Conservation (phyloP, 2,329 filamentous ascomycete species). For the Cladosporium phlei region DNA sequence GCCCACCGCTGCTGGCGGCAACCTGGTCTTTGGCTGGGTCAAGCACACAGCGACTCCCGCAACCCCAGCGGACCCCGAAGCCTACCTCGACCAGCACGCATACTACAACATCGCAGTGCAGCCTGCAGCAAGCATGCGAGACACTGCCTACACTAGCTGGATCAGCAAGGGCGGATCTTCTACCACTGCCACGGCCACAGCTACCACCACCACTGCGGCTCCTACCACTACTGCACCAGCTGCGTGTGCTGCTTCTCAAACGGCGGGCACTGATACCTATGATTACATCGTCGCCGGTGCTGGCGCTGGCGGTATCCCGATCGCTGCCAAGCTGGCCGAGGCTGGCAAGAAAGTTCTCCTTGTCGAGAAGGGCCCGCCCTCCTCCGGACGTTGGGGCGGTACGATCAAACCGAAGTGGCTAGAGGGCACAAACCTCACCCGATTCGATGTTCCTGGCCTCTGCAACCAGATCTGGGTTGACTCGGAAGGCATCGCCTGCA, state of each 20-base stretch:
- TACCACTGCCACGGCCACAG: slow-evolving; percentile 17
- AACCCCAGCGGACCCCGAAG: slow-evolving; percentile 34
- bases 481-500: slow-evolving; percentile 60
- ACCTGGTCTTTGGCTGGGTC: slow-evolving; percentile 27
- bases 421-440: slow-evolving; percentile 57
- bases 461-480: slow-evolving; percentile 67
- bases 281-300: slow-evolving; percentile 62
- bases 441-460: slow-evolving; percentile 67
- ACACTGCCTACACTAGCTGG: slow-evolving; percentile 41
- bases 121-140: slow-evolving; percentile 41
- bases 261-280: slow-evolving; percentile 43
- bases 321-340: slow-evolving; percentile 58
- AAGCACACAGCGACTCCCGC: slow-evolving; percentile 25
- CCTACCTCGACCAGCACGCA: slow-evolving; percentile 51
- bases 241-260: slow-evolving; percentile 24
- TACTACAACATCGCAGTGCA: slow-evolving; percentile 50
- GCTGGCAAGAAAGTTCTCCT: slow-evolving; percentile 61
- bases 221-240: slow-evolving; percentile 19
- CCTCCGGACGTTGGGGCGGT: slow-evolving; percentile 60
- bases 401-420: slow-evolving; percentile 59
- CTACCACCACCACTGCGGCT: slow-evolving; percentile 25
- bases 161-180: slow-evolving; percentile 18
- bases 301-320: slow-evolving; percentile 58
- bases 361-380: slow-evolving; percentile 46
- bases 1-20: slow-evolving; percentile 28